These are phyloP conservation scores for Neonectria sp. DNA, from an alignment of 2,329 filamentous ascomycete genomes.

Conservation along the genomic window DNA sequence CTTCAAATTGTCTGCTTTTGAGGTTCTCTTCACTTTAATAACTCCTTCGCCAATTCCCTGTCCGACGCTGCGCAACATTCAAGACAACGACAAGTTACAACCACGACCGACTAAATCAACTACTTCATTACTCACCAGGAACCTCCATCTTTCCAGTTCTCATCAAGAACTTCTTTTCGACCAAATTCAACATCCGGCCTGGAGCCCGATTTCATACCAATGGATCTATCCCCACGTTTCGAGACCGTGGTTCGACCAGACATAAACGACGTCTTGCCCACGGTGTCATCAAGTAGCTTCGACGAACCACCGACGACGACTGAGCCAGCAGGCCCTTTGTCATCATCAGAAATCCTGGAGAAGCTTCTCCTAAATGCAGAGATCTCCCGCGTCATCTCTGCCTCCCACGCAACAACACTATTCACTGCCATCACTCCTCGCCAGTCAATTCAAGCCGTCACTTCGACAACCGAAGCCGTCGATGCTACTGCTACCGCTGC, in stretches of 20 bases:
- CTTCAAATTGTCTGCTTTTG: neutral
- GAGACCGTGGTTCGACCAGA: neutral
- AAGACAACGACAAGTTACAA: neutral
- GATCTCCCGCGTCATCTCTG: constrained; percentile 42
- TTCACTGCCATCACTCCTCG: constrained; percentile 42
- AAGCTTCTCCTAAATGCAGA: constrained; percentile 34
- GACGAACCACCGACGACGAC: neutral
- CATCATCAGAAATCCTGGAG: neutral
- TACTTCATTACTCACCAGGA: neutral
- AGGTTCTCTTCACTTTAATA: neutral
- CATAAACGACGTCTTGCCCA: neutral
- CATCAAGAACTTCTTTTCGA: neutral
- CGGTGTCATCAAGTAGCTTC: neutral
- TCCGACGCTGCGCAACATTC: neutral
- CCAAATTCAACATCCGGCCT: neutral
- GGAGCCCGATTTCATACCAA: neutral
- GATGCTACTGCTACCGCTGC: constrained; percentile 34
- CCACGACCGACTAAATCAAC: neutral
- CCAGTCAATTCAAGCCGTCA: constrained; percentile 20
- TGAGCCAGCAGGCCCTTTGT: neutral
- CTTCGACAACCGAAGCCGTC: constrained; percentile 12
- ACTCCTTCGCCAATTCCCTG: neutral
- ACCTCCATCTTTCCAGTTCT: neutral
- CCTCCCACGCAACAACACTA: constrained; percentile 41
- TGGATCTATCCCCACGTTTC: neutral